Percentiles rank a stretch among this genome's conserved stretches.
Conservation (phyloP, 2,329 filamentous ascomycete species). For the Ceratocystis colombiana region DNA sequence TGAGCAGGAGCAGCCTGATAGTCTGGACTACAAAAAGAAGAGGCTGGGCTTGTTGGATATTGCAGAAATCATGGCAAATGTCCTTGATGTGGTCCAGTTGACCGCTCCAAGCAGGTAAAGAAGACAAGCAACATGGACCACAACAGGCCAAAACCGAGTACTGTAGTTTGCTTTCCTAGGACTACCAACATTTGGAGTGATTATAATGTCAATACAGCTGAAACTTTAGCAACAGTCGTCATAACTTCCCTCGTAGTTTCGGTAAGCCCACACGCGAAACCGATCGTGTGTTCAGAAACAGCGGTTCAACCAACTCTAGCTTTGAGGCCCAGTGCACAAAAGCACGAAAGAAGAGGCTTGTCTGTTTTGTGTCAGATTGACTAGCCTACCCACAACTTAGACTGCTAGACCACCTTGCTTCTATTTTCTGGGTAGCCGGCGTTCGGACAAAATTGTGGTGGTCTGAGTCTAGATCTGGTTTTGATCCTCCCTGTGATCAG, state of each 20-base stretch:
- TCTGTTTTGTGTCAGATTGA: background rate
- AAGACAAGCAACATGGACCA: too few species aligned
- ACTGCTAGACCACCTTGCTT: background rate
- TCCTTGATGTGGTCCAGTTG: too few species aligned
- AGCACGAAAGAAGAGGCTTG: background rate
- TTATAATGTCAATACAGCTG: background rate
- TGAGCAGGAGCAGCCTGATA: background rate
- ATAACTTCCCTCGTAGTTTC: background rate
- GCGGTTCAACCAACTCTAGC: background rate
- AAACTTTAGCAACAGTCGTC: background rate
- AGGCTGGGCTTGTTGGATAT: background rate
- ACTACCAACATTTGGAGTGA: background rate
- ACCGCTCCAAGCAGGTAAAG: too few species aligned
- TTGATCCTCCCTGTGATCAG: constrained; percentile 6
- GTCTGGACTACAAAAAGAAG: background rate
- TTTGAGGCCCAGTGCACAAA: background rate
- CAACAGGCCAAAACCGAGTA: too few species aligned
- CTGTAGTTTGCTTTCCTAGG: too few species aligned
- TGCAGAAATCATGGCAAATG: background rate
- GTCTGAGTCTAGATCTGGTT: constrained; percentile 2
- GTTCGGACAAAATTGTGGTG: background rate
- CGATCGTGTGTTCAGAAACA: constrained; percentile 13
- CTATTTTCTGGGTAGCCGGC: background rate
- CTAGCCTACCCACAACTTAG: background rate
- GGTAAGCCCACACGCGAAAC: constrained; percentile 2